Evolutionary conservation across 1,284 basidiomycete genomes (phyloP).

Genomic region (Irpex lacteus): DNA sequence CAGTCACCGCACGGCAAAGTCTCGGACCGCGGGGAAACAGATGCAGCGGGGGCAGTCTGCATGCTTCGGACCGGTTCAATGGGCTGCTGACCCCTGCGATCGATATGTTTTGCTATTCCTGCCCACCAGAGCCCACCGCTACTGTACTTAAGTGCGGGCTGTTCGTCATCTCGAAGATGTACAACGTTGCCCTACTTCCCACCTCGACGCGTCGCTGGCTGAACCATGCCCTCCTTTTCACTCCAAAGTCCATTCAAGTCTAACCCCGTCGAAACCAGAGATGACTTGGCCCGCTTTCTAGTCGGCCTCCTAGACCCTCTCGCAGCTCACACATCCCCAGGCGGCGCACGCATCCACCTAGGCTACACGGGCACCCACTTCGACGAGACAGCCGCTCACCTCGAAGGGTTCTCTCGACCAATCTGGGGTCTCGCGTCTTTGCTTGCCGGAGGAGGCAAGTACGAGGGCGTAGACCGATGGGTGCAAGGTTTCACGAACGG

Average conservation of each 20-base stretch:
- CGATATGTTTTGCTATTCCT: slow-evolving; percentile 6
- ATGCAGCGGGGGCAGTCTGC: neutral
- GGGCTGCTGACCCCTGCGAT: slow-evolving; percentile 9
- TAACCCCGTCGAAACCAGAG: slow-evolving; percentile 59
- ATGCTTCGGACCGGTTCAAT: slow-evolving; percentile 7
- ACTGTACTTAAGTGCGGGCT: neutral
- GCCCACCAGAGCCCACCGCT: neutral
- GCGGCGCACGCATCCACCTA: slow-evolving; percentile 68
- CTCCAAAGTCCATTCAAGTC: slow-evolving; percentile 41
- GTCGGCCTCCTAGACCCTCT: slow-evolving; percentile 64
- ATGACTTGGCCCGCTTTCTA: slow-evolving; percentile 56
- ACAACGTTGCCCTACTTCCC: neutral
- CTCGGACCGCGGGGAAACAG: slow-evolving; percentile 8
- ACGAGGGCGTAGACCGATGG: slow-evolving; percentile 59
- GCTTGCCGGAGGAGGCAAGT: slow-evolving; percentile 60
- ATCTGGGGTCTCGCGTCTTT: slow-evolving; percentile 74
- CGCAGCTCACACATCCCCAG: slow-evolving; percentile 65
- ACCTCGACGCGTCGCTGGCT: neutral
- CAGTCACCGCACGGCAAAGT: slow-evolving; percentile 6
- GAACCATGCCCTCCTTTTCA: slow-evolving; percentile 26
- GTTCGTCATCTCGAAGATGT: neutral
- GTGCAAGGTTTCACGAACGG: slow-evolving; percentile 63
- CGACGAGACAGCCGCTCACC: slow-evolving; percentile 69
- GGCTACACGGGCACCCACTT: slow-evolving; percentile 76
- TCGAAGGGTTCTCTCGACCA: slow-evolving; percentile 76